A percentile compares a stretch with the other conserved stretches of the same genome.
Conservation (phyloP, 371 early-diverging fungal genomes). For the Rhizopus microsporus region DNA sequence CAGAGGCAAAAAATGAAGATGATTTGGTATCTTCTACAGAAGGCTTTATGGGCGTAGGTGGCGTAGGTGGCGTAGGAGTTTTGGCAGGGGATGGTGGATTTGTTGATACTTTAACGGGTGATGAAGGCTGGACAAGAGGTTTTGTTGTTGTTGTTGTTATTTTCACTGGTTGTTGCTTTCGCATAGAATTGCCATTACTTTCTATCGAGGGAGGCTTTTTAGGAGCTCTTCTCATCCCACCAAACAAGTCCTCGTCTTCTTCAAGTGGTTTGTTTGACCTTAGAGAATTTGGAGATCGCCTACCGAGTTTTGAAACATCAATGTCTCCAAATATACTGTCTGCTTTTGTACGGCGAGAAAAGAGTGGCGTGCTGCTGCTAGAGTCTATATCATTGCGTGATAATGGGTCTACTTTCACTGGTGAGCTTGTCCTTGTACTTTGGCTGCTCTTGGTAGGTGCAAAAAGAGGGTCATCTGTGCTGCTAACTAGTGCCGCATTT, state of each 20-base stretch:
- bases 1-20: conserved; percentile 21
- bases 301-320: conserved; percentile 44
- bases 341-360: conserved; percentile 11
- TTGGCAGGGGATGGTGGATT: conserved; percentile 8
- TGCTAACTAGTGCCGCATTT: conserved; percentile 25
- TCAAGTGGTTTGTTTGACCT: conserved; percentile 7
- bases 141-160: not conserved
- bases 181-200: not conserved
- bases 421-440: conserved; percentile 10
- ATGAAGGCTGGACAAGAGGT: not conserved
- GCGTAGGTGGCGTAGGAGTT: not conserved
- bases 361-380: conserved; percentile 21
- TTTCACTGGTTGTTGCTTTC: conserved; percentile 1
- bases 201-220: not conserved
- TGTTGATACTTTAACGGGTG: conserved; percentile 9
- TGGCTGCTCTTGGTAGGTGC: conserved; percentile 7
- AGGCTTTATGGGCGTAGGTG: conserved; percentile 4
- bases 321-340: conserved; percentile 49
- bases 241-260: conserved; percentile 29
- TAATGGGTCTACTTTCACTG: conserved; percentile 14
- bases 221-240: conserved; percentile 9
- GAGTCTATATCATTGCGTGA: conserved; percentile 9
- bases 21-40: conserved; percentile 1
- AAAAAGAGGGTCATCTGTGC: conserved; percentile 37
- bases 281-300: conserved; percentile 12